A percentile compares a stretch with the other conserved stretches of the same genome.
phyloP scores from a whole-genome alignment of 1,284 basidiomycete species.

The Irpex sp. region DNA sequence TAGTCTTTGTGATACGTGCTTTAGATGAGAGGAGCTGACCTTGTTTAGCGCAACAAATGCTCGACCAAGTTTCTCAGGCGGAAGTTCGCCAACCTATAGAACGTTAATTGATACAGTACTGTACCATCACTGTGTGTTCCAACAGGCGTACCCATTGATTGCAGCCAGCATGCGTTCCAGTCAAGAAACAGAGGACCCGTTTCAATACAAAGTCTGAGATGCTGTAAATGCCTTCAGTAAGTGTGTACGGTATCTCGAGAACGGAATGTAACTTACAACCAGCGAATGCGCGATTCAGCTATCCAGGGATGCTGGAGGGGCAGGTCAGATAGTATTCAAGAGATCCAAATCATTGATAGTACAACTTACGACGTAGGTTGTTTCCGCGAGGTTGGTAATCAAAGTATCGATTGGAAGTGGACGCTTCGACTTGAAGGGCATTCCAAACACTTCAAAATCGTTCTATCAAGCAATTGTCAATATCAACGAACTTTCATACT shows the following conservation, averaged over 20 bases:
- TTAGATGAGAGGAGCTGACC: conserved; percentile 21
- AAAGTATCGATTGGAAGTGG: conserved; percentile 58
- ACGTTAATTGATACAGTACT: too few species aligned
- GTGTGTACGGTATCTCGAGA: not conserved
- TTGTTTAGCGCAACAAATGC: conserved; percentile 52
- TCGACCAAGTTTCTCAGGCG: conserved; percentile 54
- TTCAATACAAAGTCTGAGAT: conserved; percentile 65
- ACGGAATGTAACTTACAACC: conserved; percentile 42
- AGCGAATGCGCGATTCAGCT: conserved; percentile 50
- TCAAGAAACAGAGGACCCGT: conserved; percentile 57
- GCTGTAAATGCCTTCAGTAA: conserved; percentile 20
- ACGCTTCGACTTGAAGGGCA: conserved; percentile 36
- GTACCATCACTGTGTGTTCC: too few species aligned
- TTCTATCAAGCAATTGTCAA: conserved; percentile 31
- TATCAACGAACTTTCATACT: not conserved
- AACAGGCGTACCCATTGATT: conserved; percentile 68
- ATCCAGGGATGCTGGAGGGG: conserved; percentile 50
- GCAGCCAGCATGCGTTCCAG: conserved; percentile 59
- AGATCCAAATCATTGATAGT: not conserved
- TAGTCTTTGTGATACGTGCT: not conserved
- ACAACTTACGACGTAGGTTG: conserved; percentile 46
- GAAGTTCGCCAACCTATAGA: conserved; percentile 51
- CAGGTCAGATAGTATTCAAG: not conserved
- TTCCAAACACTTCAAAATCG: conserved; percentile 57
- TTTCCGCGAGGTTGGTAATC: conserved; percentile 55